Percentiles rank a stretch among this genome's conserved stretches.
These are phyloP conservation scores for Neostapfia colusana DNA, from an alignment of 176 grass and related monocot species.

Conservation along the genomic window DNA sequence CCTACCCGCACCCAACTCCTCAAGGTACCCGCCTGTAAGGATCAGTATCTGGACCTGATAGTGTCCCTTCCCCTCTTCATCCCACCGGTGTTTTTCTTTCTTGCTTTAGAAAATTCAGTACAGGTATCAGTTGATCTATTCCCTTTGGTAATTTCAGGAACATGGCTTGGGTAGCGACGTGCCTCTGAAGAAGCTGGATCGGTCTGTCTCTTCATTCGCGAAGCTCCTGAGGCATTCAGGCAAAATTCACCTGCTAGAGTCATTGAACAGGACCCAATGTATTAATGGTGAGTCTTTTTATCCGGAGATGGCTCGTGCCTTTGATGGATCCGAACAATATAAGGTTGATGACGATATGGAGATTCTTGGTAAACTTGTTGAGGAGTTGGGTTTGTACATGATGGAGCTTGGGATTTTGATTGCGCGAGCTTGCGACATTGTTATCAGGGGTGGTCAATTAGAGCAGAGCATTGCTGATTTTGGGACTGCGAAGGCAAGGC, in stretches of 20 bases:
- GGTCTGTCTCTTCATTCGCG: conserved; percentile 66
- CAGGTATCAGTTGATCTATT: conserved; percentile 19
- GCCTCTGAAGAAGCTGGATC: conserved; percentile 62
- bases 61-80: background rate
- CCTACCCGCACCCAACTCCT: conserved; percentile 51
- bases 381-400: conserved; percentile 72
- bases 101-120: background rate
- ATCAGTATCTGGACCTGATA: background rate
- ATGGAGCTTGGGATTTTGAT: conserved; percentile 76
- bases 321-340: conserved; percentile 16
- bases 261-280: background rate
- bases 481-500: conserved; percentile 74
- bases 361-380: conserved; percentile 48
- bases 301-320: background rate
- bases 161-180: conserved; percentile 90
- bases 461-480: conserved; percentile 65
- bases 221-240: conserved; percentile 47
- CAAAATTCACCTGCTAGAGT: conserved; percentile 1
- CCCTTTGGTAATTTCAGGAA: conserved; percentile 45
- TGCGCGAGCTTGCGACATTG: conserved; percentile 70
- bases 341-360: conserved; percentile 41
- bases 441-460: conserved; percentile 51
- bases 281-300: background rate
- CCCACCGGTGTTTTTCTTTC: background rate
- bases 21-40: conserved; percentile 39